Conservation (phyloP, 352 stramenopile species). For the Peronospora belbahrii region DNA sequence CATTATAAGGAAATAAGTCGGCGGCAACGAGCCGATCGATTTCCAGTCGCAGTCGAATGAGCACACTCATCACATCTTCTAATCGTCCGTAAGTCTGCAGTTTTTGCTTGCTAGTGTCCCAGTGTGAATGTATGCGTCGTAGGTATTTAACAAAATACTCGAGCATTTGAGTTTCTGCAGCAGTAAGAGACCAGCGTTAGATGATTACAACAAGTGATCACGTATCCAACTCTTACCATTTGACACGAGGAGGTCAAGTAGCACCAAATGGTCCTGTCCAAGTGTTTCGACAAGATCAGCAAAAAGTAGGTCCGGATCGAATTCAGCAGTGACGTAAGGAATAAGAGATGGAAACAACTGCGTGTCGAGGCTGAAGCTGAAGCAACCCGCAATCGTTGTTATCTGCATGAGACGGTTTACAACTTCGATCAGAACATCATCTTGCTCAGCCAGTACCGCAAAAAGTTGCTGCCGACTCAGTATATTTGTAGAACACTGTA, state of each 20-base stretch:
- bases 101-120: constrained; percentile 19
- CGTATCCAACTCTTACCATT: constrained; percentile 32
- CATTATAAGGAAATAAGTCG: constrained; percentile 50
- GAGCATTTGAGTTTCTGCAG: constrained; percentile 57
- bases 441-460: constrained; percentile 52
- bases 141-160: constrained; percentile 55
- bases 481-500: constrained; percentile 4
- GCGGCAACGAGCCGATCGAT: constrained; percentile 40
- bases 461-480: constrained; percentile 34
- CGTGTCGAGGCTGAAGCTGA: background rate
- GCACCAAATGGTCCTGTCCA: constrained; percentile 48
- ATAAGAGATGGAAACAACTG: background rate
- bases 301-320: constrained; percentile 56
- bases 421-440: constrained; percentile 64
- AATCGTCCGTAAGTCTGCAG: constrained; percentile 21
- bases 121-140: constrained; percentile 26
- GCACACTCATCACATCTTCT: constrained; percentile 35
- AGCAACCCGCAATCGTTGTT: background rate
- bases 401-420: constrained; percentile 36
- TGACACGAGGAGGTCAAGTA: constrained; percentile 63
- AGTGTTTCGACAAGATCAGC: constrained; percentile 37
- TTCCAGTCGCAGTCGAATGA: constrained; percentile 58
- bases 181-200: background rate
- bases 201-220: background rate
- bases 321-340: constrained; percentile 20